These are phyloP conservation scores for Codiaeum variegatum DNA, from an alignment of 441 rosid genomes.

Conservation along the genomic window DNA sequence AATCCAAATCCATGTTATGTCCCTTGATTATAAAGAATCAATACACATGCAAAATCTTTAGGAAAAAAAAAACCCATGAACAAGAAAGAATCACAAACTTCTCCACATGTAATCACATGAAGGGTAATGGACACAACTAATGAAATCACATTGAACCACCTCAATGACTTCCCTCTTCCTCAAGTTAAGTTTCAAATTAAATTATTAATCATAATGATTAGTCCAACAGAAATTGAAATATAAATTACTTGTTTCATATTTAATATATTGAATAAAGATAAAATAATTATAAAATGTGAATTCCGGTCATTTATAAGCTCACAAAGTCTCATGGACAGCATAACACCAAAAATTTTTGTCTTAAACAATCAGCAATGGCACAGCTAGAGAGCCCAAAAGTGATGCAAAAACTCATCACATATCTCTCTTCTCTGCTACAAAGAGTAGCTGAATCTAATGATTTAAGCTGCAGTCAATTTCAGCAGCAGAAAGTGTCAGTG, in stretches of 20 bases:
- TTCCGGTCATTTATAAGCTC: no score
- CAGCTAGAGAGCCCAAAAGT: constrained; percentile 13
- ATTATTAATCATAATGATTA: constrained; percentile 26
- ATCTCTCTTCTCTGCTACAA: constrained; percentile 68
- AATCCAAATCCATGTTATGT: constrained; percentile 33
- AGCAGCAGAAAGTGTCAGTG: constrained; percentile 46
- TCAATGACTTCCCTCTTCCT: constrained; percentile 29
- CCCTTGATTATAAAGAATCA: constrained; percentile 32
- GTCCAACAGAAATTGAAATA: constrained; percentile 26
- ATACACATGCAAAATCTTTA: constrained; percentile 44
- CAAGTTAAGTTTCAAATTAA: constrained; percentile 27
- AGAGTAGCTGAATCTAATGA: constrained; percentile 65
- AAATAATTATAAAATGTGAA: no score
- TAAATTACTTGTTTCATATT: no score
- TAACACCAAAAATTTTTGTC: no score
- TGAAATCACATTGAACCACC: constrained; percentile 13
- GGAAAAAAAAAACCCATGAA: no score
- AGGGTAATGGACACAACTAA: constrained; percentile 24
- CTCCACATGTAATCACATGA: constrained; percentile 66
- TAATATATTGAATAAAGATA: no score
- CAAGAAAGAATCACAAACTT: constrained; percentile 4
- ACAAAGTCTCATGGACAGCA: no score
- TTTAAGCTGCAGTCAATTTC: constrained; percentile 23
- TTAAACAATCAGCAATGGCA: constrained; percentile 26
- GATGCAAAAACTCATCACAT: constrained; percentile 52